Evolutionary conservation across 139 green algal species (phyloP).

Genomic region (Volvox africanus): DNA sequence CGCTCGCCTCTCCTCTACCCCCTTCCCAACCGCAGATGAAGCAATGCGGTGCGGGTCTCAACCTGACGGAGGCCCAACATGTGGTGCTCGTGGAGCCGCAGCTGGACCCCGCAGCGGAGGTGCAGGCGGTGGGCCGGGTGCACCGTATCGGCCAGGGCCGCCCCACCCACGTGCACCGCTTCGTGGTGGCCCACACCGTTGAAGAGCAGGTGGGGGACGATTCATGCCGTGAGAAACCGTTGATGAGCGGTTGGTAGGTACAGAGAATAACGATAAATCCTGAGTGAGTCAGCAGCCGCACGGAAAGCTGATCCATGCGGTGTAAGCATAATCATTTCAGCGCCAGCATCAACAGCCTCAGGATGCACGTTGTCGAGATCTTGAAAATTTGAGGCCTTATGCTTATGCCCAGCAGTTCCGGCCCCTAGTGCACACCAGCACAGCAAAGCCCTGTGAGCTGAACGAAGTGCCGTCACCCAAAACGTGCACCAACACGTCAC

Average conservation of each 20-base stretch:
- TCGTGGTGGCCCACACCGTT: slow-evolving; percentile 66
- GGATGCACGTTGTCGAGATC: too few relatives aligned
- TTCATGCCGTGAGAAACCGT: not conserved
- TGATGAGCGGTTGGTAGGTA: not conserved
- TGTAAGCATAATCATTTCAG: too few relatives aligned
- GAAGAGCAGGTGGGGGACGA: slow-evolving; percentile 71
- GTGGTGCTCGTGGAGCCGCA: slow-evolving; percentile 86
- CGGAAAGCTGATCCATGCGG: not conserved
- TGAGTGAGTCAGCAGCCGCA: not conserved
- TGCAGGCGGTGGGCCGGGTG: slow-evolving; percentile 84
- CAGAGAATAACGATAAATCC: not conserved
- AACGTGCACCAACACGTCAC: too few relatives aligned
- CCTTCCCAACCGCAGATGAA: slow-evolving; percentile 9
- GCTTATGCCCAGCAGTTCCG: too few relatives aligned
- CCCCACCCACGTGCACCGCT: slow-evolving; percentile 77
- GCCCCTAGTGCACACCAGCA: too few relatives aligned
- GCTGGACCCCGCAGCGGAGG: slow-evolving; percentile 80
- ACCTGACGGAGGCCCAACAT: slow-evolving; percentile 89
- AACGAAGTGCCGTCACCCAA: too few relatives aligned
- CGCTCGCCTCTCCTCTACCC: not conserved
- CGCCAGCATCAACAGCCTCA: too few relatives aligned
- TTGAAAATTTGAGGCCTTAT: too few relatives aligned
- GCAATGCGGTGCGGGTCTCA: slow-evolving; percentile 68
- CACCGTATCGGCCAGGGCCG: slow-evolving; percentile 84
- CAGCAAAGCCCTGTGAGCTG: too few relatives aligned